A percentile compares a stretch with the other conserved stretches of the same genome.
Evolutionary conservation across 345 rosid genomes (phyloP).

Genomic region (Geranium rotundifolium): DNA sequence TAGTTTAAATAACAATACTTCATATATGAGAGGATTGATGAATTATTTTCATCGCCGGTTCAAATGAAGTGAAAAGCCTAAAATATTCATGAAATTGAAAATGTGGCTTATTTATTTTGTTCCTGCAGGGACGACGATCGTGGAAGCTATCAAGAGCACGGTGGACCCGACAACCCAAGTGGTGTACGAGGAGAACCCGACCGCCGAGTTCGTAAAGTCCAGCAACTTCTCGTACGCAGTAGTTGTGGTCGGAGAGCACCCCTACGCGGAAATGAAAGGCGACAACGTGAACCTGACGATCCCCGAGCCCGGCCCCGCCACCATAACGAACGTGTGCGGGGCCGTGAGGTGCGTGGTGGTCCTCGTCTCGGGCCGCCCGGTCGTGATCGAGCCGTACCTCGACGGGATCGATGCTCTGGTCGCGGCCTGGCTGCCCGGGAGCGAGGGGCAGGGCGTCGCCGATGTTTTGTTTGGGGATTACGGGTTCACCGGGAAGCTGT

Average conservation of each 20-base stretch:
- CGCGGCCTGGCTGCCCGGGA: constrained; percentile 75
- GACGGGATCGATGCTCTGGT: constrained; percentile 34
- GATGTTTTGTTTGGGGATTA: constrained; percentile 64
- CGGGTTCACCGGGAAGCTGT: constrained; percentile 50
- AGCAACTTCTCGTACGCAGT: constrained; percentile 33
- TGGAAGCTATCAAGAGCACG: constrained; percentile 36
- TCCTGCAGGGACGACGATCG: constrained; percentile 57
- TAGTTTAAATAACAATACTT: too few relatives aligned
- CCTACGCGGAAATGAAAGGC: constrained; percentile 55
- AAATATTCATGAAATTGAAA: too few relatives aligned
- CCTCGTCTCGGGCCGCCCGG: constrained; percentile 60
- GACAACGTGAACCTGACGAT: constrained; percentile 42
- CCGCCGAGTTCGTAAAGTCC: constrained; percentile 18
- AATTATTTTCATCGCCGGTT: too few relatives aligned
- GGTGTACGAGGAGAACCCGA: constrained; percentile 36
- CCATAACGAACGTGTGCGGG: constrained; percentile 38
- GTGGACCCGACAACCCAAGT: constrained; percentile 46
- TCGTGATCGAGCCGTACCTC: constrained; percentile 43
- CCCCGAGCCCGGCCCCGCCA: constrained; percentile 39
- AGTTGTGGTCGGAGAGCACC: constrained; percentile 54
- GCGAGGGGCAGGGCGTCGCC: constrained; percentile 61
- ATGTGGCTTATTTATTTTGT: background rate
- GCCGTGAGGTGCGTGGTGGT: constrained; percentile 41
- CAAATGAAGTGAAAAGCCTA: too few relatives aligned
- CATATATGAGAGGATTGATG: too few relatives aligned